Base-by-base conservation (phyloP, 306 rosid genomes). In the Abrus pulchellus region DNA sequence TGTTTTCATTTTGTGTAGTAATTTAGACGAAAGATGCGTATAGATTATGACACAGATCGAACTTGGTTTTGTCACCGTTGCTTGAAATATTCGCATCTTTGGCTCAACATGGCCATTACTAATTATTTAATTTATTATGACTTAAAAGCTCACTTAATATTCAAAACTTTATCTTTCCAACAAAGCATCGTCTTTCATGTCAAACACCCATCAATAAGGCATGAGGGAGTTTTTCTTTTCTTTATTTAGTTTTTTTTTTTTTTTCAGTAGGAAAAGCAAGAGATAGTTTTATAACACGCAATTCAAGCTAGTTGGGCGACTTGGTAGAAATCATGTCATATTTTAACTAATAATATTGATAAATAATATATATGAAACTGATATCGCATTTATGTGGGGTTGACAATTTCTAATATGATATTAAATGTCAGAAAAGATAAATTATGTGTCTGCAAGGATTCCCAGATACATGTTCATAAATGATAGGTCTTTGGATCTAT, bases 291-390 rank as follows among this genome's bases (percentile, higher is more conserved):
- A 71, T 40, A 52, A 73, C 74, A 78, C 79, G 69, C 81, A 62
- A 74, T 83, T 76, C 75, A 75, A 82, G 34, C 86, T 48, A 78
- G 74, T 72, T 83, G 83, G 77, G 64, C 52, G 50, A 80, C 77
- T 65, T 67, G 40, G 47, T 55, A 70, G 29, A 67, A 77, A 80
- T 80, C 4, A 80, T 75, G 76, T 33, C 61, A 75, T 63, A 65
- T 75, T 62, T 69, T 63, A 79, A 63, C 34, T n/a, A 13, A 43
- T 7, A 44, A n/a, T 72, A 36, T 52, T 44, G 61, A 76, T 72
- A 27, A 75, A 60, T 68, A 52, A 70, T 55, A 57, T 30, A 28
- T 50, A 32, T 67, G 14, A 68, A 57, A 82, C 74, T 66, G 73
- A 68, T 76, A 27, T 60, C 3, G 53, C 84, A 79, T 61, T 80